These are phyloP conservation scores for Daldinia grandis DNA, from an alignment of 495 filamentous ascomycete genomes.

Conservation along the genomic window DNA sequence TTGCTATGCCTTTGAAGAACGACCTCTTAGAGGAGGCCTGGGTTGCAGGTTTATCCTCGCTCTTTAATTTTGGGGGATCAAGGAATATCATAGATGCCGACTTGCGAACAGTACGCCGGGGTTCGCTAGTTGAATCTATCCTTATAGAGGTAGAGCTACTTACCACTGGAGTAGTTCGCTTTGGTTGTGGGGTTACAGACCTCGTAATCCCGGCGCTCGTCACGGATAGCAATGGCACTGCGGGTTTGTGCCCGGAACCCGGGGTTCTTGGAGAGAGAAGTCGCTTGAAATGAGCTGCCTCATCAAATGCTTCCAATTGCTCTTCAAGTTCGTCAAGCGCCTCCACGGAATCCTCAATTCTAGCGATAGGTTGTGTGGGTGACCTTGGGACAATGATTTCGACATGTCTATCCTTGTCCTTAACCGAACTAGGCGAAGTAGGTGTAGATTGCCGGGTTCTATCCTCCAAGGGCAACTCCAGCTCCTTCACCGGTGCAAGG, in stretches of 20 bases:
- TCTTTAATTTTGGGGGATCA: constrained; percentile 35
- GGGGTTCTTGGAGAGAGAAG: constrained; percentile 49
- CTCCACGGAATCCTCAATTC: constrained; percentile 75
- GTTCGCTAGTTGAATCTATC: constrained; percentile 39
- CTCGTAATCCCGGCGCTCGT: constrained; percentile 14
- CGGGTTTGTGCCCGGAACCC: constrained; percentile 30
- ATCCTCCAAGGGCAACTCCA: constrained; percentile 6
- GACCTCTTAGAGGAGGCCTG: constrained; percentile 38
- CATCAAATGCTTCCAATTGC: constrained; percentile 62
- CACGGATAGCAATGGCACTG: constrained; percentile 24
- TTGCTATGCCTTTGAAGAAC: constrained; percentile 47
- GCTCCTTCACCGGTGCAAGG: constrained; percentile 23
- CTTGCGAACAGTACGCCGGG: constrained; percentile 48
- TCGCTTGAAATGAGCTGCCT: constrained; percentile 53
- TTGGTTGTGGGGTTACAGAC: constrained; percentile 42
- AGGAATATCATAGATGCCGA: constrained; percentile 47
- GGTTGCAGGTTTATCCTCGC: constrained; percentile 42
- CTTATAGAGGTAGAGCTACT: constrained; percentile 31
- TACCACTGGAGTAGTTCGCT: constrained; percentile 28
- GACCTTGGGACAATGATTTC: constrained; percentile 13
- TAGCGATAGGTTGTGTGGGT: constrained; percentile 55
- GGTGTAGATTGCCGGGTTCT: constrained; percentile 11
- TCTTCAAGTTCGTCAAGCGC: constrained; percentile 75
- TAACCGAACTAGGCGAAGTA: constrained; percentile 17
- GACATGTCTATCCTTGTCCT: constrained; percentile 24